phyloP scores from a whole-genome alignment of 352 stramenopile species.

The Labyrinthula sp. region DNA sequence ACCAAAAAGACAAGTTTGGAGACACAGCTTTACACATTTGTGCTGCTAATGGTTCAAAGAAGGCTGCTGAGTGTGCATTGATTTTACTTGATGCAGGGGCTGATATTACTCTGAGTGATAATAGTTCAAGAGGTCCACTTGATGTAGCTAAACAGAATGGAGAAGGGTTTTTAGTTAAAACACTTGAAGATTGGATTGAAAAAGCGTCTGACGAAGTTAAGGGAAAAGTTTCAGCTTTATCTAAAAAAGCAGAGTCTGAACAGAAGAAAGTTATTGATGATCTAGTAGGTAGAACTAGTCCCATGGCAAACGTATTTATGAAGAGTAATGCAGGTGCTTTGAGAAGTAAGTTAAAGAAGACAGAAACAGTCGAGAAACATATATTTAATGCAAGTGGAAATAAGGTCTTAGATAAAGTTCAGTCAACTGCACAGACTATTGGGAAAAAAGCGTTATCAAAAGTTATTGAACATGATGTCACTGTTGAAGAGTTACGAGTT shows the following conservation, averaged over 20 bases:
- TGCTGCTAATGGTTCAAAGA: conserved; percentile 35
- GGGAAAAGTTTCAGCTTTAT: not conserved
- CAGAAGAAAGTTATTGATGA: conserved; percentile 15
- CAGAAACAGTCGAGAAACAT: conserved; percentile 31
- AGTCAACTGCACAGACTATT: conserved; percentile 1
- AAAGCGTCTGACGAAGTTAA: conserved; percentile 21
- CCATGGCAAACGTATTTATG: conserved; percentile 22
- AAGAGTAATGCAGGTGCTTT: conserved; percentile 30
- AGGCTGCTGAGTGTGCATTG: conserved; percentile 29
- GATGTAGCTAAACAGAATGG: conserved; percentile 34
- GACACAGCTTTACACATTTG: conserved; percentile 36
- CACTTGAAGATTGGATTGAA: conserved; percentile 32
- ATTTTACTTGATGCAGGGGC: conserved; percentile 32
- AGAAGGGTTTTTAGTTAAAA: conserved; percentile 32
- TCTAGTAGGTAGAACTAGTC: not conserved
- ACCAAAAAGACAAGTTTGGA: conserved; percentile 34
- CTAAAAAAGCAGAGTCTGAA: not conserved
- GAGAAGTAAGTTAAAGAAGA: conserved; percentile 32
- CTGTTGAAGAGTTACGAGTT: conserved; percentile 32
- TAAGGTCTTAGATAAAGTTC: conserved; percentile 5
- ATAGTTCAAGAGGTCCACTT: conserved; percentile 31
- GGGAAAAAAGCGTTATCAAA: conserved; percentile 33
- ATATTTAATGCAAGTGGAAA: conserved; percentile 34
- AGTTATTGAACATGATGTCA: conserved; percentile 36
- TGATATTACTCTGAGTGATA: conserved; percentile 27